Evolutionary conservation across 495 filamentous ascomycete genomes (phyloP), one percentile per base, ranked within the genome.

Genomic region (Xylaria longipes): DNA sequence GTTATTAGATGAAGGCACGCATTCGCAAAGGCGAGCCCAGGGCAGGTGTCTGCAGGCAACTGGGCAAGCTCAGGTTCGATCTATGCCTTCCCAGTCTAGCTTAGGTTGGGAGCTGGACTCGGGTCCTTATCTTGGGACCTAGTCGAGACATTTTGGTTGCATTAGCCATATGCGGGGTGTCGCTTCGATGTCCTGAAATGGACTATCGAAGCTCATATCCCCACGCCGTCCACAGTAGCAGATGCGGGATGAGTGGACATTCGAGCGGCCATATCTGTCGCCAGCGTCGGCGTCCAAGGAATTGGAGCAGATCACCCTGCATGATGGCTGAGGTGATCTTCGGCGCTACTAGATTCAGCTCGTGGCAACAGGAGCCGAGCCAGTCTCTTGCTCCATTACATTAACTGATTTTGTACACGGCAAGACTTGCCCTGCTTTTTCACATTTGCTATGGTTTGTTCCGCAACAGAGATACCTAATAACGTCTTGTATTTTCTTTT

Each of bases 131-230:
- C 41, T n/a, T 22, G 5, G 45, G 31, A 8, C 39, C 58, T 37
- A 45, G 48, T 65, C 71, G 62, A 72, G 66, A 37, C 29, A 62
- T 56, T 71, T 69, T 71, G 27, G 68, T 72, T 75, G 73, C 71
- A 76, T 76, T 65, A 62, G 71, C n/a, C 25, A 52, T 25, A 70
- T 76, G 74, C 71, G 75, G 75, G 74, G 74, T 69, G 66, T 62
- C 60, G 46, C 50, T 66, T 33, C 63, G 52, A 69, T 33, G 25
- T 22, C 52, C 45, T 41, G 68, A 63, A 70, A 70, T 29, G 57
- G 68, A 56, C 45, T 20, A 41, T 35, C 15, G 58, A 64, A 56
- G 11, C n/a, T 17, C 5, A 9, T 39, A 54, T 70, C 58, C 60
- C 45, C 57, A 31, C 41, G 43, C 43, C 20, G 14, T 48, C 20